Evolutionary conservation across 108 stramenopile genomes (phyloP).

Genomic region (Halocafeteria seosinensis): DNA sequence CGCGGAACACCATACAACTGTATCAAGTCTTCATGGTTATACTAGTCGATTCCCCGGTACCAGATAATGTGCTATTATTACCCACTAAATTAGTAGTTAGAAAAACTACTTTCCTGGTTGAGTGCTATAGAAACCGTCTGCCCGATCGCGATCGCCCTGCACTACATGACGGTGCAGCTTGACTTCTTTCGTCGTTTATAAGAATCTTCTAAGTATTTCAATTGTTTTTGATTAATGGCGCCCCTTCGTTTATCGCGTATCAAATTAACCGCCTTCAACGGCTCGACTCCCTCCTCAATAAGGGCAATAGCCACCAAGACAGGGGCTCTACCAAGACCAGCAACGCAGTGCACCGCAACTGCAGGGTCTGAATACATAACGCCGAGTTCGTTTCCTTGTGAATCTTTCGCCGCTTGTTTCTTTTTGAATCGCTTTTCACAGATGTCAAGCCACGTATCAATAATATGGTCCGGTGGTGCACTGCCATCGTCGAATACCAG

Average conservation of each 20-base stretch:
- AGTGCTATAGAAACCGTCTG: too few relatives aligned
- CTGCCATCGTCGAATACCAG: slow-evolving; percentile 83
- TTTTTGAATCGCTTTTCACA: too few relatives aligned
- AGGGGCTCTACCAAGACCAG: slow-evolving; percentile 86
- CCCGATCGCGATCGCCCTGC: too few relatives aligned
- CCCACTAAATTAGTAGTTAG: too few relatives aligned
- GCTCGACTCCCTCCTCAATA: slow-evolving; percentile 40
- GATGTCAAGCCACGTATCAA: slow-evolving; percentile 58
- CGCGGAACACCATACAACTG: too few relatives aligned
- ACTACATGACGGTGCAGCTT: slow-evolving; percentile 7
- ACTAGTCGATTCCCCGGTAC: too few relatives aligned
- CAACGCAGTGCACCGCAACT: slow-evolving; percentile 94
- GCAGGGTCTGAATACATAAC: too few relatives aligned
- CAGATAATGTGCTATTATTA: too few relatives aligned
- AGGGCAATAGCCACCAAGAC: slow-evolving; percentile 88
- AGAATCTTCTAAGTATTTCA: background rate
- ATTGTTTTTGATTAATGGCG: background rate
- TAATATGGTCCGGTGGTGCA: slow-evolving; percentile 55
- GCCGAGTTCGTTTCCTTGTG: background rate
- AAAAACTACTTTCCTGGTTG: too few relatives aligned
- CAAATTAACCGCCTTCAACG: background rate
- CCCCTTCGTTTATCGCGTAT: background rate
- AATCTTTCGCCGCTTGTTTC: slow-evolving; percentile 33
- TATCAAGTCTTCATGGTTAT: too few relatives aligned
- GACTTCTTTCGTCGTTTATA: background rate